Percentiles rank a stretch among this genome's conserved stretches.
These are phyloP conservation scores for Amyloporia xantha DNA, from an alignment of 768 basidiomycete species.

Conservation along the genomic window DNA sequence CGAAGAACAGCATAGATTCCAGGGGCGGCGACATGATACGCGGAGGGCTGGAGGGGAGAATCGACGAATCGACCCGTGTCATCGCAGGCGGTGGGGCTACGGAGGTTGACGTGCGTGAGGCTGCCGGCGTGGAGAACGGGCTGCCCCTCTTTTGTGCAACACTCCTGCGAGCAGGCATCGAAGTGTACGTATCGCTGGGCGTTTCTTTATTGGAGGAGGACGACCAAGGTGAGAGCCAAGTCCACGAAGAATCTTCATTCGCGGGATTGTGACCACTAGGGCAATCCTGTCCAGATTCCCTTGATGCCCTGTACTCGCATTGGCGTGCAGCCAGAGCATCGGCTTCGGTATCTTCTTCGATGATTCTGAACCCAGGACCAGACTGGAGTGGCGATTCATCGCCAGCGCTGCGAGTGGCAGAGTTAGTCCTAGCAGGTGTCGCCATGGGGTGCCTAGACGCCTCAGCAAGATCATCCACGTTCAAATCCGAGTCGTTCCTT, in stretches of 20 bases:
- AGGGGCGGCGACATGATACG: slow-evolving; percentile 51
- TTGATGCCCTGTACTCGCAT: not conserved
- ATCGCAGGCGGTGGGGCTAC: slow-evolving; percentile 8
- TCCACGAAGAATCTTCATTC: slow-evolving; percentile 11
- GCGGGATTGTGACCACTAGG: slow-evolving; percentile 3
- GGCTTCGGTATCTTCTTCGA: slow-evolving; percentile 30
- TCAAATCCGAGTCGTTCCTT: slow-evolving; percentile 16
- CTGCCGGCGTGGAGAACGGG: slow-evolving; percentile 10
- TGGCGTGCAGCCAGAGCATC: slow-evolving; percentile 11
- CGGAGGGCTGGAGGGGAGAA: slow-evolving; percentile 52
- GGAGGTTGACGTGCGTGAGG: slow-evolving; percentile 10
- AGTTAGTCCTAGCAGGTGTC: slow-evolving; percentile 8
- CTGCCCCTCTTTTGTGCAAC: slow-evolving; percentile 24
- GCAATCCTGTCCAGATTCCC: no score
- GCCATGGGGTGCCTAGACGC: slow-evolving; percentile 4
- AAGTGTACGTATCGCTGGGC: slow-evolving; percentile 34
- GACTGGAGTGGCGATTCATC: slow-evolving; percentile 21
- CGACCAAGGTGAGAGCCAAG: slow-evolving; percentile 18
- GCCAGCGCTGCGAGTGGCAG: slow-evolving; percentile 10
- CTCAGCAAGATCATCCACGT: slow-evolving; percentile 3
- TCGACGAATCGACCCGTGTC: slow-evolving; percentile 27
- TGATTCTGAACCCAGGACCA: slow-evolving; percentile 38
- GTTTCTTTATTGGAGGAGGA: slow-evolving; percentile 9
- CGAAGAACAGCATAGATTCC: slow-evolving; percentile 50
- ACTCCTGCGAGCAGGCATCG: slow-evolving; percentile 29